Conservation (phyloP, 2,329 filamentous ascomycete genomes). For the Achaetomium macrosporum region DNA sequence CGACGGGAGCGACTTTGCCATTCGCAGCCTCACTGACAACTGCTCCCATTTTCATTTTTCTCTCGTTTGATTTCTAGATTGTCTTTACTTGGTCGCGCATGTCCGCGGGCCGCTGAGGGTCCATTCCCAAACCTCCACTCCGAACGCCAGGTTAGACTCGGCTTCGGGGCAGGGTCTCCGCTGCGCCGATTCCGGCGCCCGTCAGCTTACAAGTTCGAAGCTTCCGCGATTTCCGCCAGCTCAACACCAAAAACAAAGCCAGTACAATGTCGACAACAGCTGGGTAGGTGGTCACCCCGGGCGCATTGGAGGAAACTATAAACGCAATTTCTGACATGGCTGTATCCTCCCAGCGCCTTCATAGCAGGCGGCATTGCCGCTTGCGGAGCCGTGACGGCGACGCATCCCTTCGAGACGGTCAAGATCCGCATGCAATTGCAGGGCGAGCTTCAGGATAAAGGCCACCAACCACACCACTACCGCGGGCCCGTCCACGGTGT, state of each 20-base stretch:
- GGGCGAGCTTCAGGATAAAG: conserved; percentile 85
- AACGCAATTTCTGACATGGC: conserved; percentile 17
- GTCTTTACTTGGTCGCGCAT: background rate
- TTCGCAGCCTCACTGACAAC: conserved; percentile 1
- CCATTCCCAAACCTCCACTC: background rate
- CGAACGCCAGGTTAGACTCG: conserved; percentile 9
- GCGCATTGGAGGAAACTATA: background rate
- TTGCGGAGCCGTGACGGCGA: conserved; percentile 94
- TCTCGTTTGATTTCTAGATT: background rate
- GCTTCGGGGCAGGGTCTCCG: background rate
- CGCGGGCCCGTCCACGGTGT: conserved; percentile 88
- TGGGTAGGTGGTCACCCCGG: conserved; percentile 30
- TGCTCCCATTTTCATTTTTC: background rate
- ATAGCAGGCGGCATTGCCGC: conserved; percentile 94
- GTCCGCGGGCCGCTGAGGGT: background rate
- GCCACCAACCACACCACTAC: conserved; percentile 81
- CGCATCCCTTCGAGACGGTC: conserved; percentile 96
- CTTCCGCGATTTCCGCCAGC: too few species aligned
- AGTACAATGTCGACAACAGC: conserved; percentile 46
- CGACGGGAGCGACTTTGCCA: conserved; percentile 12
- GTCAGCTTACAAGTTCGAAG: background rate
- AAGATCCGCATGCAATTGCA: conserved; percentile 98
- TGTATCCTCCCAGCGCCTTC: conserved; percentile 59
- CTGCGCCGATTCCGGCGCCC: conserved; percentile 6
- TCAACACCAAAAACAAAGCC: background rate